Base-by-base conservation (phyloP, 2,329 filamentous ascomycete species). In the Laburnicola sp. region DNA sequence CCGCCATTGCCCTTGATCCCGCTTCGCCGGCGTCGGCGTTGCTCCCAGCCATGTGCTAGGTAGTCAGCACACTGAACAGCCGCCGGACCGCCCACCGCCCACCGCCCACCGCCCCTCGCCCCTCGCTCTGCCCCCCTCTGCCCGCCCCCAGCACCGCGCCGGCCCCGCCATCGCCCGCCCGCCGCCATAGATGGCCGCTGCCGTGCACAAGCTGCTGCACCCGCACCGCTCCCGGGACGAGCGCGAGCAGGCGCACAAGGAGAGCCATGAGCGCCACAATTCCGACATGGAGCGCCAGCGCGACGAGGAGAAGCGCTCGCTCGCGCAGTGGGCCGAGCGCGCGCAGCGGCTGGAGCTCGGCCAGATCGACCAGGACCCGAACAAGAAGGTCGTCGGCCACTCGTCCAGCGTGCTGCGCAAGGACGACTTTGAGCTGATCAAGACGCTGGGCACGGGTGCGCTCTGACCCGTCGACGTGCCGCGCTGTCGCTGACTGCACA, bases 391-490 rank as follows among this genome's bases (percentile, higher is more conserved):
- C 8, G 75, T 79, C 25, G 77, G 76, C 11, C 76, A 79, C 58
- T 78, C 75, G 49, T 75, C 74, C 45, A 73, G 74, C 51, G 66
- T 76, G 48, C 61, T 80, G 64, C 73, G 76, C 46, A 71, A 74
- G 51, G 75, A 80, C 53, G 86, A 91, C 75, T 92, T 92, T 69
- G 79, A 84, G 53, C 79, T 89, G 43, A 80, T 92, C 59, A 86
- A 88, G 71, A 92, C 89, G 9, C 76, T 93, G 57, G 89, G 86
- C 56, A 92, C 88, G 35, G 88, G 87, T 86, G 75, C 61, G 76
- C 57, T 48, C 8, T 4, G 16, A 26, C 8, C 11, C 11, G 16
- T 5, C 4, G 21, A 21, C 25, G 16, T 16, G 30, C 21, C 22
- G 4, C 30, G 21, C n/a, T n/a, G 30, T 46, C 21, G 58, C 63